Base-by-base conservation (phyloP, 2,329 filamentous ascomycete species). In the Diplocarpon rosae region DNA sequence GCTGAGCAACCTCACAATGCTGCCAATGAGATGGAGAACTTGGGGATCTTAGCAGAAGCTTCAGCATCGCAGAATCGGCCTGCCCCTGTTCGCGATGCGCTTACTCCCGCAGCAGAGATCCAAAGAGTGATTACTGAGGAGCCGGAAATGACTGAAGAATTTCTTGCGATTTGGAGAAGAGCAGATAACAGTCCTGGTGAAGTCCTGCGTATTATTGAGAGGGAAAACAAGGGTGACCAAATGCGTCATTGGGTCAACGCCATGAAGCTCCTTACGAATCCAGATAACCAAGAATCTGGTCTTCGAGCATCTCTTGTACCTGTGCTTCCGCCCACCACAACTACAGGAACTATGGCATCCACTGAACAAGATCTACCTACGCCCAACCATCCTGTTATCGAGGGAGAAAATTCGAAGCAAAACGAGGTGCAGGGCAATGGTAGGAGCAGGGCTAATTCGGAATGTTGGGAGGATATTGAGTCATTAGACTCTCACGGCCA, bases 201-300 rank as follows among this genome's bases (percentile, higher is more conserved):
- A 47, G 76, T 84, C 20, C 52, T 81, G 2, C 66, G 69, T 33
- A 76, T 84, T 16, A 78, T 83, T 28, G 70, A 73, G 32, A 70
- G 76, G 31, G 78, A 83, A 53, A 69, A 72, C 4, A 68, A 76
- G 2, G 68, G 74, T 44, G 73, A 76, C 10, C 71, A 73, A 39
- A 67, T 85, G 29, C 66, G 67, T 10, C 76, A 77, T 59, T 76
- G 78, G 67, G 69, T 81, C 10, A 67, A 70, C 28, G 65, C 75
- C 17, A 75, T 78, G 49, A 54, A 67, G 60, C 15, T 38, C 12
- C 33, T 17, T 10, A 37, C 38, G n/a, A 33, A 46, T 14, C 33
- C 29, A 24, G 37, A 42, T 9, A 12, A 27, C 30, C 40, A 36
- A 30, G 32, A 35, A 24, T 32, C 42, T 13, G 24, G 17, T 5